A percentile compares a stretch with the other conserved stretches of the same genome.
These are phyloP conservation scores for Coemansia sp. DNA, from an alignment of 192 early-diverging fungal species.

Conservation along the genomic window DNA sequence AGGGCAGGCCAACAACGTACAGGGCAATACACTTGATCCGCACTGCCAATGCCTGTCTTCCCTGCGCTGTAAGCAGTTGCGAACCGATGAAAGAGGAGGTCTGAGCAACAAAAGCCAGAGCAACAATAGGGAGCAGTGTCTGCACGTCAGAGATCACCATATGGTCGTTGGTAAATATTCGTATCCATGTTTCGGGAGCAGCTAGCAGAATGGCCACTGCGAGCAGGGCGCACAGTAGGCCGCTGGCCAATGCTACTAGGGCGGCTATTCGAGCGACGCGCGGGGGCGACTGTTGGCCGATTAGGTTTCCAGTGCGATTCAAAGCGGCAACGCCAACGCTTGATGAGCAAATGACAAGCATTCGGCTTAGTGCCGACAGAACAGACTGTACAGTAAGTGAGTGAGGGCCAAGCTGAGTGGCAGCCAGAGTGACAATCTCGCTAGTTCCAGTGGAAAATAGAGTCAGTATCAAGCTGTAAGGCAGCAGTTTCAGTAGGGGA, in stretches of 20 bases:
- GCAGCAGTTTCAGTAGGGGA: slow-evolving; percentile 27
- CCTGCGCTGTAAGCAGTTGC: slow-evolving; percentile 55
- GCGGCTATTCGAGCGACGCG: slow-evolving; percentile 38
- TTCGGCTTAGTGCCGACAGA: slow-evolving; percentile 63
- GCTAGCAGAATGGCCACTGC: slow-evolving; percentile 27
- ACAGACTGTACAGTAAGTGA: slow-evolving; percentile 77
- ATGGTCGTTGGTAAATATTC: slow-evolving; percentile 51
- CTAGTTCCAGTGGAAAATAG: slow-evolving; percentile 49
- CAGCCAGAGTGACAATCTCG: slow-evolving; percentile 67
- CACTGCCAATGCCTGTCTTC: slow-evolving; percentile 51
- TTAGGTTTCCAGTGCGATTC: slow-evolving; percentile 75
- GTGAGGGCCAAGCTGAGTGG: slow-evolving; percentile 73
- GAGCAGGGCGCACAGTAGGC: slow-evolving; percentile 5
- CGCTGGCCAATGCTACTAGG: slow-evolving; percentile 13
- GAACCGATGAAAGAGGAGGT: slow-evolving; percentile 57
- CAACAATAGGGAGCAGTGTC: slow-evolving; percentile 14
- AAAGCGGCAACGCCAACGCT: slow-evolving; percentile 71
- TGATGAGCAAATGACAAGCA: slow-evolving; percentile 68
- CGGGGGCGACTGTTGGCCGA: slow-evolving; percentile 49
- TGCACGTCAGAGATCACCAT: slow-evolving; percentile 19
- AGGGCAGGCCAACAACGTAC: slow-evolving; percentile 53
- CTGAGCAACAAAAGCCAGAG: slow-evolving; percentile 25
- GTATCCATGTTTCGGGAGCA: slow-evolving; percentile 27
- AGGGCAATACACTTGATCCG: slow-evolving; percentile 49
- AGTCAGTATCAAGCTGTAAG: slow-evolving; percentile 22